Evolutionary conservation across 345 rosid species (phyloP), one percentile per base, ranked within the genome.

Genomic region (Rhizophora mangle): DNA sequence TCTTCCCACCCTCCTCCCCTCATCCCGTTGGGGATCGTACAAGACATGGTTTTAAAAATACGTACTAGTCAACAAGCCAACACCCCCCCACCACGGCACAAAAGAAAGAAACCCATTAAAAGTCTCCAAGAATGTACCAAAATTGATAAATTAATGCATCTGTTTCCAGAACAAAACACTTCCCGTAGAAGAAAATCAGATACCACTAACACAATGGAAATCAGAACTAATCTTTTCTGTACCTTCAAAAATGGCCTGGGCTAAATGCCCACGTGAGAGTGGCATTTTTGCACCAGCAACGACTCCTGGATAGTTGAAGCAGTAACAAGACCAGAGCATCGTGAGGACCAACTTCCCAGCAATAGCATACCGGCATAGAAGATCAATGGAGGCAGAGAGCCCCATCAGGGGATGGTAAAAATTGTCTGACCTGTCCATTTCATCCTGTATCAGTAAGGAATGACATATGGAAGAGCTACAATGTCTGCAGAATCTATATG

Each of bases 391-490:
- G 29, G 26, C 49, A 13, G 49, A 56, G 10, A 56, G 2, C 29
- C 7, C 24, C 26, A 56, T 56, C 29, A 56, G 16, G 60, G 60
- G 26, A 56, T 56, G 11, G 26, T 10, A 16, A 31, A 24, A 56
- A 56, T 24, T 11, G 30, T 43, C 26, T 24, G 29, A 24, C 6
- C 16, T 16, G 29, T n/a, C 24, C 60, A 9, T 13, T 56, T 24
- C 26, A 16, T 21, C 49, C 60, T 8, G 22, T 8, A 72, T 82
- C 86, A 92, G 74, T 83, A 88, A 24, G 92, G 96, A 78, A 89
- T 80, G 51, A 92, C 93, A 37, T 87, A 92, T 6, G 96, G 97
- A 65, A 89, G 84, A 63, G 96, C 96, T 53, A 71, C 67, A 36
- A 82, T 31, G 68, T 92, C 92, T 57, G 86, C 90, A 36, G 84